Evolutionary conservation across 2,329 filamentous ascomycete genomes (phyloP).

Genomic region (Akanthomyces dipterigenus): DNA sequence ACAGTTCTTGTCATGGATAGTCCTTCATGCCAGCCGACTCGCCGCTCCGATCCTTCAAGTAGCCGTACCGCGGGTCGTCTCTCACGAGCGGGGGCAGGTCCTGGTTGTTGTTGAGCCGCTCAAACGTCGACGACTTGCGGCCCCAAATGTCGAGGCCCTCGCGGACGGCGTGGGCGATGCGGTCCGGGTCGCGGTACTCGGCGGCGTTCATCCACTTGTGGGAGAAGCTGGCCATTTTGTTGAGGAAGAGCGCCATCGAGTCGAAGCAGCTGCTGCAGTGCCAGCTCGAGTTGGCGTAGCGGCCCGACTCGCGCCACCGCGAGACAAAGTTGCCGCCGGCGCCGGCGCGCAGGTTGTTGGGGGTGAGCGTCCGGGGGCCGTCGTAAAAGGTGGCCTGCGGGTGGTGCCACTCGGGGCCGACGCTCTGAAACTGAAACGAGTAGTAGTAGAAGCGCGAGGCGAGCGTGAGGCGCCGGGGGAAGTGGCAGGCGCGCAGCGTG

Average conservation of each 20-base stretch:
- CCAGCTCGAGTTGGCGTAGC: constrained; percentile 46
- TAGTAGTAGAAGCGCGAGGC: constrained; percentile 50
- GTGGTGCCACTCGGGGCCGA: constrained; percentile 42
- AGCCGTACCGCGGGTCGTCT: constrained; percentile 34
- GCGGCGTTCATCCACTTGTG: constrained; percentile 46
- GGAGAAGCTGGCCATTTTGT: constrained; percentile 51
- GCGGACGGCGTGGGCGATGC: constrained; percentile 45
- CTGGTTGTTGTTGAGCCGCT: constrained; percentile 41
- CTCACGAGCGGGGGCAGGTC: constrained; percentile 46
- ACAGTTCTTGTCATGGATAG: constrained; percentile 20
- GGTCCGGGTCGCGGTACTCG: constrained; percentile 37
- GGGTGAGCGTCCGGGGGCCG: constrained; percentile 39
- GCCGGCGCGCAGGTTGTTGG: constrained; percentile 45
- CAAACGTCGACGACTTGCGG: constrained; percentile 40
- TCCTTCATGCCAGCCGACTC: constrained; percentile 41
- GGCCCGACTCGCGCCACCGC: constrained; percentile 21
- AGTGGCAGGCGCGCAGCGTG: constrained; percentile 44
- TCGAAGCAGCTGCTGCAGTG: constrained; percentile 57
- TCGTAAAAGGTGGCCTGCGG: constrained; percentile 53
- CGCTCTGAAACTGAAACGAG: constrained; percentile 45
- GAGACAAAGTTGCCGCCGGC: constrained; percentile 27
- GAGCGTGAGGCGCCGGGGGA: constrained; percentile 47
- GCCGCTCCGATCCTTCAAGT: constrained; percentile 40
- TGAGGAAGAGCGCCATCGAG: constrained; percentile 47
- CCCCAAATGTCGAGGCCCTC: constrained; percentile 50